A percentile compares a stretch with the other conserved stretches of the same genome.
These are phyloP conservation scores for Saturnispora hagleri DNA, from an alignment of 805 yeast genomes.

Conservation along the genomic window DNA sequence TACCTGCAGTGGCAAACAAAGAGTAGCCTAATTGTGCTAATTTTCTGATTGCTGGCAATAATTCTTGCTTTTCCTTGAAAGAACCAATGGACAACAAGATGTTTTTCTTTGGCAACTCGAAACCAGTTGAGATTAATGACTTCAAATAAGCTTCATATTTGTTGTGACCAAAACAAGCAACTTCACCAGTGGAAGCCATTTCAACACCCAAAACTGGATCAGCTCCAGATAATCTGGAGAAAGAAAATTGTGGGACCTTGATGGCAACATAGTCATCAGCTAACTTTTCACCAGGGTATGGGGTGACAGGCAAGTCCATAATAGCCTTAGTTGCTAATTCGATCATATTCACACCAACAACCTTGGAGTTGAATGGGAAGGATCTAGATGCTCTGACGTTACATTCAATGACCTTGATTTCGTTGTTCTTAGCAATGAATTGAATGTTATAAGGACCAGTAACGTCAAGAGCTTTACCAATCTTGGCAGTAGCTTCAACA, in stretches of 20 bases:
- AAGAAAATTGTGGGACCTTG: constrained; percentile 95
- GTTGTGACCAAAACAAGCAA: constrained; percentile 92
- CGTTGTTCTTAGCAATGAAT: constrained; percentile 63
- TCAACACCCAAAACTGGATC: constrained; percentile 97
- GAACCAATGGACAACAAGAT: constrained; percentile 92
- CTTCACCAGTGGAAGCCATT: constrained; percentile 99
- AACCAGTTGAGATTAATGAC: constrained; percentile 90
- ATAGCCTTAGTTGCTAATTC: constrained; percentile 97
- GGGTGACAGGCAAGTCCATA: constrained; percentile 75
- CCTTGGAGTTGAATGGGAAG: constrained; percentile 98
- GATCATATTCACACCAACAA: constrained; percentile 89
- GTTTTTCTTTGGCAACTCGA: constrained; percentile 90
- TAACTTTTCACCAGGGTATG: constrained; percentile 82
- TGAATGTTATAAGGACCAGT: constrained; percentile 99
- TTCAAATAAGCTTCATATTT: constrained; percentile 96
- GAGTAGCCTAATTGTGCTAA: constrained; percentile 78
- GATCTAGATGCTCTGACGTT: constrained; percentile 97
- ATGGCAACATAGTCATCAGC: constrained; percentile 94
- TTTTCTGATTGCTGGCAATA: constrained; percentile 78
- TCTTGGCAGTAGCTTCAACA: constrained; percentile 85
- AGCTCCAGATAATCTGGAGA: constrained; percentile 94
- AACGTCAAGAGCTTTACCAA: constrained; percentile 88
- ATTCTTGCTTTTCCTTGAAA: constrained; percentile 89
- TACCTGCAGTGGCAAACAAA: constrained; percentile 96
- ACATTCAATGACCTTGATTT: constrained; percentile 93